These are phyloP conservation scores for Saccharomycopsis crataegensis DNA, from an alignment of 1,139 yeast genomes.

Conservation along the genomic window DNA sequence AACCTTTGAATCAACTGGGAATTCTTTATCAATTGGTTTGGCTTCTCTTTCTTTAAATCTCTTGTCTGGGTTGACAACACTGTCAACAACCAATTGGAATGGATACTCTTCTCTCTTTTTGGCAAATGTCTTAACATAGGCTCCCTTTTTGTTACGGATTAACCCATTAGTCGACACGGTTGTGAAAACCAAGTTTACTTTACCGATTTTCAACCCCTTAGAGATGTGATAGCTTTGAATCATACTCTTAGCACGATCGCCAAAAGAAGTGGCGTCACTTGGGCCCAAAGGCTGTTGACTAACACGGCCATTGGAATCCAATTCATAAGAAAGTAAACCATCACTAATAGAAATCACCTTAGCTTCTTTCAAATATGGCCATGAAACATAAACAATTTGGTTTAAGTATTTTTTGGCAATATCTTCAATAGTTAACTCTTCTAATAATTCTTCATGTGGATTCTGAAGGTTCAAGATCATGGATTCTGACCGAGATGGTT, in stretches of 20 bases:
- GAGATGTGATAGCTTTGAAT: conserved; percentile 36
- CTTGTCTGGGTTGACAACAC: conserved; percentile 63
- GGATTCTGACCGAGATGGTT: conserved; percentile 77
- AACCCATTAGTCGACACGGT: conserved; percentile 77
- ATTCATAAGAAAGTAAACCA: conserved; percentile 41
- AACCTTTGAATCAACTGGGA: conserved; percentile 63
- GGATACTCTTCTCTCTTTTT: conserved; percentile 55
- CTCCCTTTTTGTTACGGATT: conserved; percentile 63
- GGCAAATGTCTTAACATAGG: conserved; percentile 62
- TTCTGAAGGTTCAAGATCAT: conserved; percentile 49
- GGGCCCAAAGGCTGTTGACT: conserved; percentile 35
- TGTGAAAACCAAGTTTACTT: conserved; percentile 51
- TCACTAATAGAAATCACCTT: conserved; percentile 61
- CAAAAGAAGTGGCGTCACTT: conserved; percentile 38
- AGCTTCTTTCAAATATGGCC: conserved; percentile 88
- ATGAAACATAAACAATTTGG: conserved; percentile 61
- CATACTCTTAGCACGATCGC: conserved; percentile 30
- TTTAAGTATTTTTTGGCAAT: conserved; percentile 45
- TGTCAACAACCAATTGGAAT: conserved; percentile 69
- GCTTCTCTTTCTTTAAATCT: conserved; percentile 73
- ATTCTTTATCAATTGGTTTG: conserved; percentile 72
- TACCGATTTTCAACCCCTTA: conserved; percentile 53
- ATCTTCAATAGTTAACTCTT: conserved; percentile 41
- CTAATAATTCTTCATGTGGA: conserved; percentile 38
- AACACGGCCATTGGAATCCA: conserved; percentile 29